Evolutionary conservation across 1,284 basidiomycete species (phyloP).

Genomic region (Anthracocystis walkeri): DNA sequence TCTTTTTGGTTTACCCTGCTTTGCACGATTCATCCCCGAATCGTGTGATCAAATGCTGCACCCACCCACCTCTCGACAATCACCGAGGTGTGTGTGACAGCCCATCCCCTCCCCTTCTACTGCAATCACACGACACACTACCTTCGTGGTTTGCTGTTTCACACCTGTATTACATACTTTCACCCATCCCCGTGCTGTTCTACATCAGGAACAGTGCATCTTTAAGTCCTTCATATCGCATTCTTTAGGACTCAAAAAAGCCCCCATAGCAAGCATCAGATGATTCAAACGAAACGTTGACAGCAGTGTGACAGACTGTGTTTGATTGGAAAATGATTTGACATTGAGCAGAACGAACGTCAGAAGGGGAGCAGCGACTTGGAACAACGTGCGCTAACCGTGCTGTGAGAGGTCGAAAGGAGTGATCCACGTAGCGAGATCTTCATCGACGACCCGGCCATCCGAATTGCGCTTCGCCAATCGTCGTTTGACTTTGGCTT

Average conservation of each 20-base stretch:
- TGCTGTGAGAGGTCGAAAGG: conserved; percentile 54
- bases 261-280: conserved; percentile 47
- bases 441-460: conserved; percentile 53
- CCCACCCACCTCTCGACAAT: neutral
- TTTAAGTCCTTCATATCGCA: conserved; percentile 34
- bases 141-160: conserved; percentile 13
- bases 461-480: conserved; percentile 54
- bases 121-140: neutral
- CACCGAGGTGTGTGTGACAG: conserved; percentile 8
- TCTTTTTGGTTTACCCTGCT: conserved; percentile 24
- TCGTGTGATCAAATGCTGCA: conserved; percentile 35
- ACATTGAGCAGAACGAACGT: neutral
- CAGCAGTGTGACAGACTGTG: conserved; percentile 5
- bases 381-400: conserved; percentile 11
- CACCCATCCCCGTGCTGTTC: conserved; percentile 15
- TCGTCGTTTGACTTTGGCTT: conserved; percentile 49
- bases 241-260: conserved; percentile 45
- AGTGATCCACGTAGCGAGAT: conserved; percentile 59
- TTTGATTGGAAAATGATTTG: too few relatives aligned
- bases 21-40: conserved; percentile 9
- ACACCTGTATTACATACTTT: conserved; percentile 44
- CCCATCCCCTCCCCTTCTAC: conserved; percentile 5
- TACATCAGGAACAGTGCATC: conserved; percentile 15
- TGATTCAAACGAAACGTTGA: conserved; percentile 19
- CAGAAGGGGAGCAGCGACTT: neutral